These are phyloP conservation scores for Talaromyces sp. DNA, from an alignment of 2,329 filamentous ascomycete species.

Conservation along the genomic window DNA sequence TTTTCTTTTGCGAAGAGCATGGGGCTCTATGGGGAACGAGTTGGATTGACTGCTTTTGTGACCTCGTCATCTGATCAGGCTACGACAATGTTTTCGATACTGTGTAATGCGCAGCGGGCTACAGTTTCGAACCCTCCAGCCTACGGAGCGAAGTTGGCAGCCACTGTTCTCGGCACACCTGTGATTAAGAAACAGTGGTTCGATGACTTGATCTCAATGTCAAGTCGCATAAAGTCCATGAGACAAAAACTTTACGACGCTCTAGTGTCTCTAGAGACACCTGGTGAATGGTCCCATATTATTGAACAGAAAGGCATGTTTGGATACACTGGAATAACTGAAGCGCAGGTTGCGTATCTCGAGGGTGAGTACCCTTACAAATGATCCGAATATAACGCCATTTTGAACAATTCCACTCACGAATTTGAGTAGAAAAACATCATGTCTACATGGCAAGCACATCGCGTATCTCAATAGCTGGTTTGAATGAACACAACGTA, in stretches of 20 bases:
- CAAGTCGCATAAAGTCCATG: conserved; percentile 86
- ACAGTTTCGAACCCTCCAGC: conserved; percentile 94
- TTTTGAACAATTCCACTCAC: neutral
- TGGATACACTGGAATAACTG: conserved; percentile 58
- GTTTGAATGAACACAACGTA: conserved; percentile 55
- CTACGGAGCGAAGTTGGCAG: conserved; percentile 82
- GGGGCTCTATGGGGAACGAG: conserved; percentile 24
- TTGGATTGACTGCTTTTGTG: conserved; percentile 14
- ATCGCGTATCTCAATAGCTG: conserved; percentile 91
- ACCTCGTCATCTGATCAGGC: conserved; percentile 11
- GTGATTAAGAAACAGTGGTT: conserved; percentile 80
- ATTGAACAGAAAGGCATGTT: conserved; percentile 95
- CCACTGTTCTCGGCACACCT: conserved; percentile 69
- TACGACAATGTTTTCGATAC: conserved; percentile 14
- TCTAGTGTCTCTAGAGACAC: conserved; percentile 73
- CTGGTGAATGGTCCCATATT: conserved; percentile 57
- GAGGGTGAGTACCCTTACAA: conserved; percentile 12
- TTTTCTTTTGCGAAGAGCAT: conserved; percentile 55
- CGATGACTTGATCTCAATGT: conserved; percentile 82
- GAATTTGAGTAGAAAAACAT: conserved; percentile 29
- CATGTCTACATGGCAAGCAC: conserved; percentile 62
- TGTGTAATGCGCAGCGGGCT: conserved; percentile 59
- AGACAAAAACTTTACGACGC: conserved; percentile 67
- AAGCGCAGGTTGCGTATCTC: conserved; percentile 36
- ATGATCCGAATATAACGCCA: neutral